phyloP scores from a whole-genome alignment of 495 filamentous ascomycete species.

The Annulohypoxylon maeteangense region DNA sequence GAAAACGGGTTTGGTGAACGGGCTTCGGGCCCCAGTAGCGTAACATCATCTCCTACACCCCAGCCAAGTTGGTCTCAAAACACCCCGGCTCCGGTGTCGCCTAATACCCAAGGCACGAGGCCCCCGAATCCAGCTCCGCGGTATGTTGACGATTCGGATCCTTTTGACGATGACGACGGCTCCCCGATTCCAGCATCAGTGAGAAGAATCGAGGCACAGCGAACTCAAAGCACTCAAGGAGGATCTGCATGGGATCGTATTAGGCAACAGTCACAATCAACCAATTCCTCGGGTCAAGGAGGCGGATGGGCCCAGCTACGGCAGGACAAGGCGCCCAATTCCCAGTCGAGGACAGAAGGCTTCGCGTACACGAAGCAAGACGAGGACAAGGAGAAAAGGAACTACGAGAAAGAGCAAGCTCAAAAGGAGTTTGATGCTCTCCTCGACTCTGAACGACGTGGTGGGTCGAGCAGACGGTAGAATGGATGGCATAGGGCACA shows the following conservation, averaged over 20 bases:
- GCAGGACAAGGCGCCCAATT: slow-evolving; percentile 39
- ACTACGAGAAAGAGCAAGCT: slow-evolving; percentile 54
- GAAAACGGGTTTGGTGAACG: not conserved
- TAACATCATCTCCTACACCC: slow-evolving; percentile 10
- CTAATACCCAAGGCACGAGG: not conserved
- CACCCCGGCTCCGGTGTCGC: slow-evolving; percentile 5
- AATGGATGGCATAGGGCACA: not conserved
- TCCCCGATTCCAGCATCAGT: slow-evolving; percentile 51
- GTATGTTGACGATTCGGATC: slow-evolving; percentile 41
- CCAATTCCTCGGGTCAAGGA: slow-evolving; percentile 45
- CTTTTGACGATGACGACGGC: slow-evolving; percentile 51
- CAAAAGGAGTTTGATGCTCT: slow-evolving; percentile 61
- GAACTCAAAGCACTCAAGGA: slow-evolving; percentile 3
- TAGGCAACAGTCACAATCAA: slow-evolving; percentile 46
- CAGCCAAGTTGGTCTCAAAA: slow-evolving; percentile 19
- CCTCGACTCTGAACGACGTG: slow-evolving; percentile 45
- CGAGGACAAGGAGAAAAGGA: slow-evolving; percentile 46
- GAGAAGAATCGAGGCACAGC: slow-evolving; percentile 24
- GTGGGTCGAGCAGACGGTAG: slow-evolving; percentile 26
- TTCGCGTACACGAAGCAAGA: slow-evolving; percentile 51
- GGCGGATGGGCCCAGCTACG: slow-evolving; percentile 40
- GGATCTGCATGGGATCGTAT: slow-evolving; percentile 56
- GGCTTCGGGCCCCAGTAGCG: not conserved
- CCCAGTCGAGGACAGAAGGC: slow-evolving; percentile 38
- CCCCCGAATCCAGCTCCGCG: slow-evolving; percentile 2